Percentiles rank a stretch among this genome's conserved stretches.
Evolutionary conservation across 2,329 filamentous ascomycete genomes (phyloP).

Genomic region (Fusarium sp.): DNA sequence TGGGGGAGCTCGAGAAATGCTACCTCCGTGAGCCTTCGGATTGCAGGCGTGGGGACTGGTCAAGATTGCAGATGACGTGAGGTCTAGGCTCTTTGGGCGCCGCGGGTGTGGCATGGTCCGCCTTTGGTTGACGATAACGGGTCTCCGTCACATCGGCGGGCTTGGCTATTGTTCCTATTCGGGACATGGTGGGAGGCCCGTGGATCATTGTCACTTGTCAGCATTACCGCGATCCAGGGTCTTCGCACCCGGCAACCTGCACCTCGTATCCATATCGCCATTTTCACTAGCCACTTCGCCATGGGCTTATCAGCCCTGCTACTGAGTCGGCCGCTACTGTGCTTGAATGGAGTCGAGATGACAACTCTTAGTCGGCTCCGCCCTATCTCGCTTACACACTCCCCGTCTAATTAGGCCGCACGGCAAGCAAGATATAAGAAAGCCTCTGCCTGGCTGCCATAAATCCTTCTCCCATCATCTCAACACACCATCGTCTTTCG

Average conservation of each 20-base stretch:
- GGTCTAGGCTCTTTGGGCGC: conserved; percentile 28
- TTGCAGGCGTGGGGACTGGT: conserved; percentile 37
- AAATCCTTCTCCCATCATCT: conserved; percentile 32
- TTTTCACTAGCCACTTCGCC: conserved; percentile 46
- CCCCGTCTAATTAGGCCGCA: conserved; percentile 30
- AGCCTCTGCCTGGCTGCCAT: conserved; percentile 34
- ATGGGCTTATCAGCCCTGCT: conserved; percentile 47
- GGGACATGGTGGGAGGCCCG: conserved; percentile 39
- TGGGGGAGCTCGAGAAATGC: conserved; percentile 20
- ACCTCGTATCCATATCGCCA: conserved; percentile 51
- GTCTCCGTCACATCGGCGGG: conserved; percentile 31
- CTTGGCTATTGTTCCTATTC: conserved; percentile 35
- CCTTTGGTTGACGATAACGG: conserved; percentile 35
- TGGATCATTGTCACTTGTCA: conserved; percentile 40
- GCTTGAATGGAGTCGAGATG: conserved; percentile 35
- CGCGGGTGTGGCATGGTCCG: conserved; percentile 26
- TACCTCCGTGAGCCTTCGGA: conserved; percentile 31
- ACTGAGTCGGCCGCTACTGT: conserved; percentile 43
- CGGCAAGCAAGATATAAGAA: conserved; percentile 45
- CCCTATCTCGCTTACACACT: conserved; percentile 42
- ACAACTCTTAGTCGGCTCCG: conserved; percentile 36
- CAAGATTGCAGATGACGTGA: conserved; percentile 39
- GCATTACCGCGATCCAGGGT: conserved; percentile 46
- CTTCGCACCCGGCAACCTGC: conserved; percentile 35
- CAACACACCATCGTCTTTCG: conserved; percentile 48